Evolutionary conservation across 169 alveolate genomes (phyloP).

Genomic region (Cyclospora cayetanensis): DNA sequence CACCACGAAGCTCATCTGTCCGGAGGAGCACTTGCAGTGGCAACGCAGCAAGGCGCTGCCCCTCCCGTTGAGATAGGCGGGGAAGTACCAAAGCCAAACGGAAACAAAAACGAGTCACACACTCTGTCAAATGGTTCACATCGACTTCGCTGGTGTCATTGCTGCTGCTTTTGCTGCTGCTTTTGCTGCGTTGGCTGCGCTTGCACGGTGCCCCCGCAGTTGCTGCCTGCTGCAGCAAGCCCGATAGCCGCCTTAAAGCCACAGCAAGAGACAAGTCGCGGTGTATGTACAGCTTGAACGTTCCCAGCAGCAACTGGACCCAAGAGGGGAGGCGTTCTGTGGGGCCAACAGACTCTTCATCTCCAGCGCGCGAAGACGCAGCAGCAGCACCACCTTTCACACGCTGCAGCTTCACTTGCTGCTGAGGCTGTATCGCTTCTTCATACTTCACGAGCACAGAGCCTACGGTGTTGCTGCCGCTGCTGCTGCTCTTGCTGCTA

Average conservation of each 20-base stretch:
- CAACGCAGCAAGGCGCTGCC: background rate
- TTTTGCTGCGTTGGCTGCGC: background rate
- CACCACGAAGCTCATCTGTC: background rate
- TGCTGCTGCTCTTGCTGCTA: background rate
- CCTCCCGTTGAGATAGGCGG: background rate
- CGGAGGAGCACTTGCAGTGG: conserved; percentile 15
- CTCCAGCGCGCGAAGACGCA: background rate
- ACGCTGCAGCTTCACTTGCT: background rate
- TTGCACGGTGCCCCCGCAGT: background rate
- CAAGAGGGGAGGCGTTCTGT: background rate
- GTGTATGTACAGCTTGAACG: conserved; percentile 3
- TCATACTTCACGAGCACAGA: background rate
- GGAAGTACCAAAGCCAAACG: background rate
- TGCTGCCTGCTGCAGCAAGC: conserved; percentile 27
- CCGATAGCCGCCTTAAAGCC: background rate
- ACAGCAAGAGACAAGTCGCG: conserved; percentile 29
- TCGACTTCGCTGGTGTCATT: background rate
- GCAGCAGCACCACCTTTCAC: background rate
- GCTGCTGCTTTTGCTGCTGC: background rate
- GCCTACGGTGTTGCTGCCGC: background rate
- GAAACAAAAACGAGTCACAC: background rate
- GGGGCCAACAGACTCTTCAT: background rate
- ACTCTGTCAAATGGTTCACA: background rate
- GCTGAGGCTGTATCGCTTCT: background rate
- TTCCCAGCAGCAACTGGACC: conserved; percentile 16